Evolutionary conservation across 73 alveolate genomes (phyloP), one percentile per base, ranked within the genome.

Genomic region (Durusdinium trenchii): DNA sequence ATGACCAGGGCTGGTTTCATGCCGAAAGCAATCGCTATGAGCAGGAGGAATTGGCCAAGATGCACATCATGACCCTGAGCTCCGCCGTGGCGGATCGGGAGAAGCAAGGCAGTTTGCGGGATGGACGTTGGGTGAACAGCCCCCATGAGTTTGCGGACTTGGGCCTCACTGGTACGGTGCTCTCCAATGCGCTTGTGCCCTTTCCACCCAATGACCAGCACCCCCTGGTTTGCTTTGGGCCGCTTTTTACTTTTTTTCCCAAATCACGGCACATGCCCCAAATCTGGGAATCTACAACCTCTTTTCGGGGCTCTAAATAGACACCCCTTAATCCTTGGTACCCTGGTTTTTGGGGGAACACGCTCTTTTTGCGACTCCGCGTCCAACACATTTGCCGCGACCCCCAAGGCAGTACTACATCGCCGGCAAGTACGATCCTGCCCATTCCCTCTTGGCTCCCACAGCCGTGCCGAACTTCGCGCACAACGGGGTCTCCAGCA

Each of bases 1-100:
- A 91, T 50, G 98, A 91, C 98, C 98, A 91, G 98, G 98, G 98
- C 87, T 91, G 98, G 98, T 91, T 91, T 76, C 98, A 91, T 47
- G 98, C 98, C 32, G 98, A 91, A 57, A 91, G 98, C 98, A 91
- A 91, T 38, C 98, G 98, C 90, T 91, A 91, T n/a, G 98, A 91
- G 90, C 98, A 91, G 89, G 98, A 91, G 64, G 98, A 91, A 35
- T 76, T 91, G 75, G 87, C 98, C 1, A 91, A 91, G 89, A 91
- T 91, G 98, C 98, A 91, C 90, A 91, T 91, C 98, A 40, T 20
- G 52, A 30, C 90, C 98, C 67, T 91, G 57, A 62, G 79, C 79
- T 60, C n/a, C 9, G 98, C 98, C 38, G 98, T 91, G 78, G 87
- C 57, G 28, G 90, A 91, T 35, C 98, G 98, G 94, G 94, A 35